Conservation (phyloP, 768 basidiomycete genomes). For the Naganishia onofrii region DNA sequence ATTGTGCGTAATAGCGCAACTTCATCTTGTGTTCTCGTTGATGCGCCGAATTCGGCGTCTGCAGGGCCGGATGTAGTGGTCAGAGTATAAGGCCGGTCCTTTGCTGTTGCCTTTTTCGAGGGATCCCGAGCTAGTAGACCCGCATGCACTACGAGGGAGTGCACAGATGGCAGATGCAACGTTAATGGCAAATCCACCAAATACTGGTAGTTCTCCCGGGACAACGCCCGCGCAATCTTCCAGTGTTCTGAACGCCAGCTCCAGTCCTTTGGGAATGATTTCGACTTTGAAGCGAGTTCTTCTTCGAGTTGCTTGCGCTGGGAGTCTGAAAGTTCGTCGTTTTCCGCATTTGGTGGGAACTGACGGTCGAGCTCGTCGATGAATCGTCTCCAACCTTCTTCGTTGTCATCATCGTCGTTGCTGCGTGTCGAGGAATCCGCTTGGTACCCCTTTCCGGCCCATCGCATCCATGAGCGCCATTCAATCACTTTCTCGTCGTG, state of each 20-base stretch:
- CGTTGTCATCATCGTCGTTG: conserved; percentile 2
- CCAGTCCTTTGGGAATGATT: conserved; percentile 59
- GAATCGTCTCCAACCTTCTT: conserved; percentile 53
- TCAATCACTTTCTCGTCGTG: conserved; percentile 88
- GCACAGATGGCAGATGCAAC: conserved; percentile 68
- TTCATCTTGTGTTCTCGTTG: conserved; percentile 65
- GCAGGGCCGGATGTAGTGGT: neutral
- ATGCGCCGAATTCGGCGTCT: conserved; percentile 33
- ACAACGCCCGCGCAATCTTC: conserved; percentile 66
- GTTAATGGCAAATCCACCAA: conserved; percentile 69
- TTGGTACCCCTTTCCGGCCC: conserved; percentile 58
- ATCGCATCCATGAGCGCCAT: conserved; percentile 76
- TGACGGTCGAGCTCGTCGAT: conserved; percentile 39
- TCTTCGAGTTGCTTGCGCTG: conserved; percentile 12
- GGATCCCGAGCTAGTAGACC: conserved; percentile 77
- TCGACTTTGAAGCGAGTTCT: conserved; percentile 37
- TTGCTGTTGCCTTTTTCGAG: conserved; percentile 57
- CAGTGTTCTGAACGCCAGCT: conserved; percentile 74
- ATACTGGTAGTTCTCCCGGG: conserved; percentile 66
- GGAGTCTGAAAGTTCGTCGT: conserved; percentile 1
- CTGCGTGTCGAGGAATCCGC: neutral
- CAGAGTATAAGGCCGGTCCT: conserved; percentile 29
- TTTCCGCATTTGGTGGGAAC: conserved; percentile 4
- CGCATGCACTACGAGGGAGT: conserved; percentile 76
- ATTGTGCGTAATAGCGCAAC: conserved; percentile 64